Base-by-base conservation (phyloP, 768 basidiomycete genomes). In the Ramaria rubella region DNA sequence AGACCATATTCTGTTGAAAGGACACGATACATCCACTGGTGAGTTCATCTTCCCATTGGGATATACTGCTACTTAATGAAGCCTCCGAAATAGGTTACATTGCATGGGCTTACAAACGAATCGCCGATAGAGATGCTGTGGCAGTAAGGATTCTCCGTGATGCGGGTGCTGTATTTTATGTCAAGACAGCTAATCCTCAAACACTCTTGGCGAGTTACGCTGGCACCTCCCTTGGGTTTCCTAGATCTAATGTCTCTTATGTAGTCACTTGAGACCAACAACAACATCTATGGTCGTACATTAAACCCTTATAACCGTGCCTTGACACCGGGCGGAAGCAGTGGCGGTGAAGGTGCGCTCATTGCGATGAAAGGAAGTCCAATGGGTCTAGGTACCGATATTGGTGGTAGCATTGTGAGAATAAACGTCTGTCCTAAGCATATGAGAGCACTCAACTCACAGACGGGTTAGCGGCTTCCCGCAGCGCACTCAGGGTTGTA, bases 201-300 rank as follows among this genome's bases (percentile, higher is more conserved):
- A 78, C 77, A 23, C 61, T 79, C 27, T 69, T 78, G 42, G 79
- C 76, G 59, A 68, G 77, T 66, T 23, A 30, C 46, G 26, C 36
- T 29, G 14, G 42, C 29, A 34, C 38, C n/a, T 36, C n/a, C 24
- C 40, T 9, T 34, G 46, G 21, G 19, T 54, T 53, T 31, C 23
- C 69, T 69, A 52, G 69, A 68, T 59, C 43, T 48, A 24, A 23
- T 34, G 49, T 19, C 36, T 21, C n/a, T 44, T 50, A 51, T 34
- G 46, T 56, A 81, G 78, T 72, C 77, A 3, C 65, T 80, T 45
- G 81, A 82, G 52, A 78, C 76, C 24, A 72, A 80, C 62, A 81
- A 79, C 59, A 78, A 81, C 49, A 67, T 75, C 31, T 77, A 67
- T 62, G 75, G 75, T 19, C 67, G 72, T 49, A 76, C 75, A n/a